A percentile compares a stretch with the other conserved stretches of the same genome.
Conservation (phyloP, 768 basidiomycete genomes). For the Collybia mongolica region DNA sequence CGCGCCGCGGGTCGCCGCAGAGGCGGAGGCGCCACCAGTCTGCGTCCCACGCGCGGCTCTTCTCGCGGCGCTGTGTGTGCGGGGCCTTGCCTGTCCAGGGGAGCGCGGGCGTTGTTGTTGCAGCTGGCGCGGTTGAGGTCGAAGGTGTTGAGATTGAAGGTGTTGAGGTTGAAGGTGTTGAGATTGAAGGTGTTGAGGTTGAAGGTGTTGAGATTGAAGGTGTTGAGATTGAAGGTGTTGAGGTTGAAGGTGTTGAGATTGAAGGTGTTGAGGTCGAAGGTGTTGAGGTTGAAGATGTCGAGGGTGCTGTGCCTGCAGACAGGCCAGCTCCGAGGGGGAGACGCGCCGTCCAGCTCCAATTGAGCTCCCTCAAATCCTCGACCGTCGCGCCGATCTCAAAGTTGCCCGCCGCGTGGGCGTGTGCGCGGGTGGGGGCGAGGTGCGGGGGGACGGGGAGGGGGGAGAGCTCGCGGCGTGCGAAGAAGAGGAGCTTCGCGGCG, state of each 20-base stretch:
- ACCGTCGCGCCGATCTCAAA: constrained; percentile 41
- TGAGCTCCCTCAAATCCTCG: constrained; percentile 61
- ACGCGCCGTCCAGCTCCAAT: constrained; percentile 33
- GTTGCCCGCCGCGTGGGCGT: constrained; percentile 18
- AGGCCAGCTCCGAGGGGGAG: constrained; percentile 17
- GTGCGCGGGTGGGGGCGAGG: constrained; percentile 29
- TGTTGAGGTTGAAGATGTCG: background rate
- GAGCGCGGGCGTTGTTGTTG: background rate
- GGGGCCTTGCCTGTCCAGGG: constrained; percentile 18
- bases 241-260: background rate
- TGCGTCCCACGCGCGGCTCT: constrained; percentile 43
- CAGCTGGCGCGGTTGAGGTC: background rate
- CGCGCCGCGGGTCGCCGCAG: constrained; percentile 28
- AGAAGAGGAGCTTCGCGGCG: constrained; percentile 64
- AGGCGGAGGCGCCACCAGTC: constrained; percentile 51
- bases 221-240: background rate
- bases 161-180: background rate
- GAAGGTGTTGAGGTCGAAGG: constrained; percentile 1
- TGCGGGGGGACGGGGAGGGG: constrained; percentile 41
- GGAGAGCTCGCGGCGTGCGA: constrained; percentile 52
- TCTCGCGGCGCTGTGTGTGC: constrained; percentile 6
- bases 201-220: background rate
- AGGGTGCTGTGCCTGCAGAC: background rate
- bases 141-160: background rate
- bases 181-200: background rate